Percentiles rank a stretch among this genome's conserved stretches.
These are phyloP conservation scores for Hymenoscyphus scutula DNA, from an alignment of 2,329 filamentous ascomycete species.

Conservation along the genomic window DNA sequence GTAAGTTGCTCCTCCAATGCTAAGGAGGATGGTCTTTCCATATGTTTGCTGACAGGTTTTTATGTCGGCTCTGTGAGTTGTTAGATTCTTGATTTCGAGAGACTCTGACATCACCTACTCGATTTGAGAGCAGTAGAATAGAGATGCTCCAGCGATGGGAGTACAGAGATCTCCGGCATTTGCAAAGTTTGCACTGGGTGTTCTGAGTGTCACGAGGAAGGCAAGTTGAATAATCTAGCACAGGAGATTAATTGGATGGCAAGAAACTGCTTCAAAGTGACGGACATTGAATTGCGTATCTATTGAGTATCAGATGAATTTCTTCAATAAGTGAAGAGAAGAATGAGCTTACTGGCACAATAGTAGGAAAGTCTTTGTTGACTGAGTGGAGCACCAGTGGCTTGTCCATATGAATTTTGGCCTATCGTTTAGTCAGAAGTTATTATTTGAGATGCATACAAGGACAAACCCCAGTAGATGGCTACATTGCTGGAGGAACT, in stretches of 20 bases:
- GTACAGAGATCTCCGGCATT: constrained; percentile 62
- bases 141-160: constrained; percentile 53
- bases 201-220: constrained; percentile 58
- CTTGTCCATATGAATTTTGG: constrained; percentile 59
- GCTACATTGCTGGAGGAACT: constrained; percentile 53
- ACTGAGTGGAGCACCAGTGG: constrained; percentile 40
- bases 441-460: neutral
- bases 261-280: neutral
- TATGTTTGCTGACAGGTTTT: constrained; percentile 9
- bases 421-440: constrained; percentile 30
- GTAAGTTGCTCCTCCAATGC: constrained; percentile 52
- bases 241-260: neutral
- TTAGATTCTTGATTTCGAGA: neutral
- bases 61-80: constrained; percentile 18
- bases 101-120: constrained; percentile 48
- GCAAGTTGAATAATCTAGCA: constrained; percentile 59
- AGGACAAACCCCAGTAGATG: constrained; percentile 61
- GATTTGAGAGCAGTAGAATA: constrained; percentile 62
- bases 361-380: constrained; percentile 58
- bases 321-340: neutral
- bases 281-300: constrained; percentile 48
- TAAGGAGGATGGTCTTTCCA: constrained; percentile 9
- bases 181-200: constrained; percentile 60
- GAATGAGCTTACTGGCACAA: constrained; percentile 50
- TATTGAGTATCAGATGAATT: constrained; percentile 27